phyloP scores from a whole-genome alignment of 2,329 filamentous ascomycete species.

The Aspergillus texensis region DNA sequence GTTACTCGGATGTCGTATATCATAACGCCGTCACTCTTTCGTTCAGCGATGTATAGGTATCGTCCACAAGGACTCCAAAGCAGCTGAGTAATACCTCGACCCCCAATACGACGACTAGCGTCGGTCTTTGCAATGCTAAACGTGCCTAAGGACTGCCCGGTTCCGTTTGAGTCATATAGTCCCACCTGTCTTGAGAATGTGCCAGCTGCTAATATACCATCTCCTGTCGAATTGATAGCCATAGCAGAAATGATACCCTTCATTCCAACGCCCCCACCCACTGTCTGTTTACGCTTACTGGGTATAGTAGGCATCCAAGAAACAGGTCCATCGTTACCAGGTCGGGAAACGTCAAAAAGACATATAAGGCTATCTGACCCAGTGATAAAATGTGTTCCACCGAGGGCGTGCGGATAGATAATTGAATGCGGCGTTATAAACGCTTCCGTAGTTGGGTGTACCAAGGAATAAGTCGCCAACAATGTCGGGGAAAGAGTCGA shows the following conservation, averaged over 20 bases:
- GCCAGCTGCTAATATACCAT: slow-evolving; percentile 59
- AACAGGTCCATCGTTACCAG: slow-evolving; percentile 50
- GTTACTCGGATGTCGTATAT: slow-evolving; percentile 64
- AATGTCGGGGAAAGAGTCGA: slow-evolving; percentile 55
- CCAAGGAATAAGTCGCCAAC: slow-evolving; percentile 57
- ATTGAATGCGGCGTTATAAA: slow-evolving; percentile 59
- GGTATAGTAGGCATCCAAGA: slow-evolving; percentile 52
- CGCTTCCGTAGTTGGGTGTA: slow-evolving; percentile 59
- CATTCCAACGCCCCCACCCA: slow-evolving; percentile 53
- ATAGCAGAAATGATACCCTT: slow-evolving; percentile 60
- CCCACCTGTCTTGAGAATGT: slow-evolving; percentile 59
- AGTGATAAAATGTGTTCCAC: slow-evolving; percentile 58
- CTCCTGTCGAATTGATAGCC: slow-evolving; percentile 43
- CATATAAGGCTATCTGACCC: slow-evolving; percentile 58
- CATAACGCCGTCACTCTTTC: slow-evolving; percentile 57
- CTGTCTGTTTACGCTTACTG: slow-evolving; percentile 49
- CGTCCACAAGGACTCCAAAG: slow-evolving; percentile 60
- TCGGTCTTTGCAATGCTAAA: slow-evolving; percentile 51
- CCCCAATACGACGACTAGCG: slow-evolving; percentile 45
- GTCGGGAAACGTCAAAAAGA: slow-evolving; percentile 57
- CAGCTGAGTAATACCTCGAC: slow-evolving; percentile 58
- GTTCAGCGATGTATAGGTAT: slow-evolving; percentile 62
- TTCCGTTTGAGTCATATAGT: slow-evolving; percentile 55
- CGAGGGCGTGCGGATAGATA: slow-evolving; percentile 49
- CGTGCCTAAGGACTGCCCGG: slow-evolving; percentile 53